Percentiles rank a stretch among this genome's conserved stretches.
These are phyloP conservation scores for Eimeria acervulina DNA, from an alignment of 169 alveolate genomes.

Conservation along the genomic window DNA sequence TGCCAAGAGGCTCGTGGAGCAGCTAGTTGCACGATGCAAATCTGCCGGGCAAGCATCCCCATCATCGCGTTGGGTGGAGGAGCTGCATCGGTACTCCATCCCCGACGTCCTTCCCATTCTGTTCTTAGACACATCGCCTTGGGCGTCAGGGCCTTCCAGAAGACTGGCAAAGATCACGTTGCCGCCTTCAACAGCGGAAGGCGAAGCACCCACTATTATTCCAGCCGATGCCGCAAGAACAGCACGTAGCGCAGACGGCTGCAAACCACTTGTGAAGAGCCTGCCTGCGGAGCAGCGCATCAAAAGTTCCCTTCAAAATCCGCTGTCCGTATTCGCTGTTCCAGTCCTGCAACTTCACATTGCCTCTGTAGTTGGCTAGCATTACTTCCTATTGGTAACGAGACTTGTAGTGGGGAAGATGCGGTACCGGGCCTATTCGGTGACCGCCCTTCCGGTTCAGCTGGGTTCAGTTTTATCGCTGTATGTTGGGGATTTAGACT, in stretches of 20 bases:
- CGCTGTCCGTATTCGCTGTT: constrained; percentile 26
- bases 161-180: constrained; percentile 3
- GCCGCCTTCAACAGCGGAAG: not conserved
- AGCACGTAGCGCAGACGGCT: not conserved
- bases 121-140: constrained; percentile 54
- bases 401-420: not conserved
- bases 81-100: not conserved
- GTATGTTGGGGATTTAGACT: not conserved
- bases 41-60: not conserved
- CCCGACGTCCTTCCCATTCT: constrained; percentile 68
- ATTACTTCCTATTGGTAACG: not conserved
- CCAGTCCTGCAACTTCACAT: not conserved
- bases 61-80: constrained; percentile 21
- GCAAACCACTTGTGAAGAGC: constrained; percentile 9
- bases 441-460: not conserved
- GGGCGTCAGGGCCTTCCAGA: constrained; percentile 55
- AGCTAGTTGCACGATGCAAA: not conserved
- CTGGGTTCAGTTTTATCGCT: not conserved
- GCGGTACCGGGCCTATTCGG: not conserved
- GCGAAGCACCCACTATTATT: not conserved
- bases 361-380: not conserved
- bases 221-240: not conserved
- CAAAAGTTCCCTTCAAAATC: constrained; percentile 66
- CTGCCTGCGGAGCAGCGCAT: constrained; percentile 73
- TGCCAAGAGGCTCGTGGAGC: constrained; percentile 44